Evolutionary conservation across 345 rosid genomes (phyloP).

Genomic region (Brassica juncea): DNA sequence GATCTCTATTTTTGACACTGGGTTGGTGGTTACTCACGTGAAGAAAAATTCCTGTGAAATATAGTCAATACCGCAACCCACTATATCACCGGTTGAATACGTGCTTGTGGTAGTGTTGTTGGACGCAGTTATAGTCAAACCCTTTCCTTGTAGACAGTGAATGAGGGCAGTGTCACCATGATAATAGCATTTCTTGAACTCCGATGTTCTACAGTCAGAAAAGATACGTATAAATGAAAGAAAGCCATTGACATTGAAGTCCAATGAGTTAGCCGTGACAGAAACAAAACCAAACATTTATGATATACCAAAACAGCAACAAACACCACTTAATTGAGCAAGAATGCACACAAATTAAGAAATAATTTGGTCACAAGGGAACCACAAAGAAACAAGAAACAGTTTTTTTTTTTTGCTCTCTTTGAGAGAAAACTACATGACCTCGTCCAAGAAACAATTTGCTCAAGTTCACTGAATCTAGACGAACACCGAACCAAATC

Average conservation of each 20-base stretch:
- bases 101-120: neutral
- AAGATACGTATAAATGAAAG: neutral
- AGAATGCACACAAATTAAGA: neutral
- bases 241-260: neutral
- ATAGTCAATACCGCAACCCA: neutral
- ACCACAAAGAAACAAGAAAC: neutral
- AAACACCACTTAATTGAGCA: neutral
- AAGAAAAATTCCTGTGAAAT: conserved; percentile 72
- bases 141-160: neutral
- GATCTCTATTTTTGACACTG: neutral
- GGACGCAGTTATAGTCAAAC: neutral
- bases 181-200: neutral
- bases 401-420: neutral
- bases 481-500: no score
- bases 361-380: neutral
- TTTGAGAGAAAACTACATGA: neutral
- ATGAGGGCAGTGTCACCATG: neutral
- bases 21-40: conserved; percentile 61
- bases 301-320: neutral
- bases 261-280: neutral
- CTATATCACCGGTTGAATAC: conserved; percentile 1
- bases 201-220: neutral
- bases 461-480: no score
- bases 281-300: neutral
- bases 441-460: neutral